Percentiles rank a stretch among this genome's conserved stretches.
Conservation (phyloP, 495 filamentous ascomycete genomes). For the Pyronema omphalodes region DNA sequence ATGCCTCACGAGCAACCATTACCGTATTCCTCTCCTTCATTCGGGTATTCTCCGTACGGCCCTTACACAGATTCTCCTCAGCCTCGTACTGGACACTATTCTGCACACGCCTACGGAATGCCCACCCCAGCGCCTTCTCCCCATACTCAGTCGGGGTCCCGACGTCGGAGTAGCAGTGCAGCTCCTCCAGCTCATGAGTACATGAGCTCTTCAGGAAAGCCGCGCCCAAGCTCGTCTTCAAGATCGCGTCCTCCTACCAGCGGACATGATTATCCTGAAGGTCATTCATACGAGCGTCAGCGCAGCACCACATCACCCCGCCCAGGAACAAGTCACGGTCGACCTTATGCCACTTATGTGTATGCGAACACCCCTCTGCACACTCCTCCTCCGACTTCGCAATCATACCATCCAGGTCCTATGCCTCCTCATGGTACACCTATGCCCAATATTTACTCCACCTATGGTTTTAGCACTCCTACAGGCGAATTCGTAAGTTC, state of each 20-base stretch:
- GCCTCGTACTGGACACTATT: constrained; percentile 15
- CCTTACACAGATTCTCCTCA: constrained; percentile 18
- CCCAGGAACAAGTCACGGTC: constrained; percentile 16
- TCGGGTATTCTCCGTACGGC: constrained; percentile 20
- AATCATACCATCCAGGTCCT: constrained; percentile 15
- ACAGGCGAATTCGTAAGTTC: constrained; percentile 25
- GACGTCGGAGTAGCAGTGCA: constrained; percentile 12
- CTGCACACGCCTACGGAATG: constrained; percentile 19
- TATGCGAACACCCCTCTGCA: constrained; percentile 24
- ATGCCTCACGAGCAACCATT: constrained; percentile 23
- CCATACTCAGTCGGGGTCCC: constrained; percentile 20
- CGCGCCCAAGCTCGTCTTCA: constrained; percentile 20
- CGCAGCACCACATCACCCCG: constrained; percentile 17
- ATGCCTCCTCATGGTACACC: constrained; percentile 1
- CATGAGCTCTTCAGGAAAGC: constrained; percentile 17
- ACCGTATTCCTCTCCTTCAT: constrained; percentile 12
- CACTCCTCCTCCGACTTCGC: constrained; percentile 21
- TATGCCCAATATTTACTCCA: constrained; percentile 18
- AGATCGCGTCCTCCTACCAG: constrained; percentile 17
- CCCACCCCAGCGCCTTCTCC: constrained; percentile 23
- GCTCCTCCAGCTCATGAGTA: constrained; percentile 10
- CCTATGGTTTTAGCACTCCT: constrained; percentile 21
- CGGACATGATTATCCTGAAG: constrained; percentile 4
- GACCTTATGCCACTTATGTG: neutral
- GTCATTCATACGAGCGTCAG: constrained; percentile 14